Evolutionary conservation across 257 asterid genomes (phyloP).

Genomic region (Apocynum venetum): DNA sequence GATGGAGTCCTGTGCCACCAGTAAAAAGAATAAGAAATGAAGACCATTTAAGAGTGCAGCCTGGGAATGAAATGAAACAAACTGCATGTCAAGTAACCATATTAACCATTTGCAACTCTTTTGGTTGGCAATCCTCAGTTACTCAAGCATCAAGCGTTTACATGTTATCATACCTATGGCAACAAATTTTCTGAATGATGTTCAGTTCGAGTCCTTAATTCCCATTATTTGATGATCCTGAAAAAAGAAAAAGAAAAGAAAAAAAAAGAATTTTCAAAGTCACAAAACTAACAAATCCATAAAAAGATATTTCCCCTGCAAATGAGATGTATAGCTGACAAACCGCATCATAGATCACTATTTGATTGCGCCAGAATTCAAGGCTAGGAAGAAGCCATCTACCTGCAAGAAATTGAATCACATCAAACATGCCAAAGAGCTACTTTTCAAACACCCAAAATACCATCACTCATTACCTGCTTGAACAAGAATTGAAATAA

Average conservation of each 20-base stretch:
- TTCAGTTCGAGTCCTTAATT: slow-evolving; percentile 27
- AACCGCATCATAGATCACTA: slow-evolving; percentile 53
- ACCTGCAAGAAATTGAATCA: slow-evolving; percentile 39
- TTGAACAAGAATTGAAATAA: not conserved
- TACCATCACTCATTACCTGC: not conserved
- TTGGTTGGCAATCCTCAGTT: not conserved
- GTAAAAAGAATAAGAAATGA: not conserved
- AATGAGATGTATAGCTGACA: slow-evolving; percentile 16
- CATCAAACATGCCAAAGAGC: not conserved
- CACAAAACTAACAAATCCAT: not conserved
- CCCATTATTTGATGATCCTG: slow-evolving; percentile 54
- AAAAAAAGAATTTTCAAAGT: slow-evolving; percentile 8
- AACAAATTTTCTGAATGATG: slow-evolving; percentile 29
- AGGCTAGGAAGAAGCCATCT: slow-evolving; percentile 61
- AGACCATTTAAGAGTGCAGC: not conserved
- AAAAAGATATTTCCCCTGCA: not conserved
- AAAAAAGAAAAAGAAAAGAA: slow-evolving; percentile 1
- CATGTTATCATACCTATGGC: slow-evolving; percentile 4
- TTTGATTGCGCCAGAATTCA: slow-evolving; percentile 79
- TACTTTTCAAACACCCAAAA: not conserved
- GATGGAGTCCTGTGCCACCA: not conserved
- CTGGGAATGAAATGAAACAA: not conserved
- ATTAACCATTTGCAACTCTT: not conserved
- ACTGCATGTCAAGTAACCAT: not conserved
- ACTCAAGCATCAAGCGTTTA: not conserved